phyloP scores from a whole-genome alignment of 208 protist genomes.

The Trypanosoma boissoni region DNA sequence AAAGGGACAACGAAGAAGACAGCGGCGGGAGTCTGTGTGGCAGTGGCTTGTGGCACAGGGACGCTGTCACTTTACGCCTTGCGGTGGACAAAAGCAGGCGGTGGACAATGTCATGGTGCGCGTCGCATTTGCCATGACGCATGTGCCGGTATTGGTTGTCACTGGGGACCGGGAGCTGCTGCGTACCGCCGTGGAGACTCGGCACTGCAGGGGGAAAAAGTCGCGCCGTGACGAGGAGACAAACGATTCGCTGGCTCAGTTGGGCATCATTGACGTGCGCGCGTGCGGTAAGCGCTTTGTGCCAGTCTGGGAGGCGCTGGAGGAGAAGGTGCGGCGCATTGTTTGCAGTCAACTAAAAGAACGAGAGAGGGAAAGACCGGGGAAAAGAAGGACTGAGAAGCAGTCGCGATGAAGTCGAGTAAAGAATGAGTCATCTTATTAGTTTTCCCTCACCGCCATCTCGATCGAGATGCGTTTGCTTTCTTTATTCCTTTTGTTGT shows the following conservation, averaged over 20 bases:
- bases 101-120: slow-evolving; percentile 72
- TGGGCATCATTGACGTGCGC: slow-evolving; percentile 58
- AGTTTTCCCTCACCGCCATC: neutral
- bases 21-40: slow-evolving; percentile 31
- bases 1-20: neutral
- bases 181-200: slow-evolving; percentile 23
- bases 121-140: slow-evolving; percentile 43
- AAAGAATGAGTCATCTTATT: neutral
- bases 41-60: slow-evolving; percentile 30
- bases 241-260: slow-evolving; percentile 24
- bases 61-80: slow-evolving; percentile 66
- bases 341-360: neutral
- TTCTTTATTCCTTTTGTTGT: slow-evolving; percentile 11
- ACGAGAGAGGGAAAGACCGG: neutral
- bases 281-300: slow-evolving; percentile 67
- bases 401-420: too few relatives aligned
- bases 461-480: neutral
- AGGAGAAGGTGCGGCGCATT: slow-evolving; percentile 21
- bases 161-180: slow-evolving; percentile 61
- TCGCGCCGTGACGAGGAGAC: slow-evolving; percentile 33
- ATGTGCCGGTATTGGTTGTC: slow-evolving; percentile 37
- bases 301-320: slow-evolving; percentile 64
- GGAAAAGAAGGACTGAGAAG: too few relatives aligned
- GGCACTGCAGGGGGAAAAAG: slow-evolving; percentile 48
- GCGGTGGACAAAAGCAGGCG: slow-evolving; percentile 66